Evolutionary conservation across 1,139 yeast species (phyloP).

Genomic region (Suhomyces chickasaworum): DNA sequence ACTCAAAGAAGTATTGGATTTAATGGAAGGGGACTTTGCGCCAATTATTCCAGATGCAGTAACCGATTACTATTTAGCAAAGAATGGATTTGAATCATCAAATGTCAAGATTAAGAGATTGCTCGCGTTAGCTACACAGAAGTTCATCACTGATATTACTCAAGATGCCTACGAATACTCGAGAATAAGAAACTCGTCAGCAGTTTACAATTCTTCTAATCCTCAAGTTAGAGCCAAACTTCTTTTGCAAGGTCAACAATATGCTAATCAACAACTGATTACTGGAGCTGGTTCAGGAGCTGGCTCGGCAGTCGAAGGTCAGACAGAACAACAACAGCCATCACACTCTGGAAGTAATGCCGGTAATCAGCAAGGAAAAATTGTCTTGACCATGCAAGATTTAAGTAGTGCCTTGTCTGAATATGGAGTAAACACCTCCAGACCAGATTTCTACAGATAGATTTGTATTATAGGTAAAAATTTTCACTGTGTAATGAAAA

Average conservation of each 20-base stretch:
- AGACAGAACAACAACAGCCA: constrained; percentile 35
- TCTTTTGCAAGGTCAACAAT: constrained; percentile 67
- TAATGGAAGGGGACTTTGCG: constrained; percentile 87
- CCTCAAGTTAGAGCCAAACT: constrained; percentile 88
- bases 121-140: constrained; percentile 92
- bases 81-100: constrained; percentile 83
- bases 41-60: constrained; percentile 98
- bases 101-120: constrained; percentile 81
- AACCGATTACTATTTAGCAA: constrained; percentile 88
- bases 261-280: constrained; percentile 47
- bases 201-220: constrained; percentile 80
- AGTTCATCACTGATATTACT: constrained; percentile 90
- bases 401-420: constrained; percentile 85
- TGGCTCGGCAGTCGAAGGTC: constrained; percentile 42
- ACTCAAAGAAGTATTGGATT: constrained; percentile 76
- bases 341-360: constrained; percentile 43
- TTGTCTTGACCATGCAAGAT: constrained; percentile 86
- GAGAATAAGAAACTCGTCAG: constrained; percentile 79
- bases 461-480: background rate
- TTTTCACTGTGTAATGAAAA: background rate
- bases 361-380: constrained; percentile 70
- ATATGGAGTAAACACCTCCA: constrained; percentile 84
- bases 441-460: constrained; percentile 87
- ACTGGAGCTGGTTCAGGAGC: constrained; percentile 42
- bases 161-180: constrained; percentile 97